Conservation (phyloP, 1,139 yeast species). For the Candida sojae region DNA sequence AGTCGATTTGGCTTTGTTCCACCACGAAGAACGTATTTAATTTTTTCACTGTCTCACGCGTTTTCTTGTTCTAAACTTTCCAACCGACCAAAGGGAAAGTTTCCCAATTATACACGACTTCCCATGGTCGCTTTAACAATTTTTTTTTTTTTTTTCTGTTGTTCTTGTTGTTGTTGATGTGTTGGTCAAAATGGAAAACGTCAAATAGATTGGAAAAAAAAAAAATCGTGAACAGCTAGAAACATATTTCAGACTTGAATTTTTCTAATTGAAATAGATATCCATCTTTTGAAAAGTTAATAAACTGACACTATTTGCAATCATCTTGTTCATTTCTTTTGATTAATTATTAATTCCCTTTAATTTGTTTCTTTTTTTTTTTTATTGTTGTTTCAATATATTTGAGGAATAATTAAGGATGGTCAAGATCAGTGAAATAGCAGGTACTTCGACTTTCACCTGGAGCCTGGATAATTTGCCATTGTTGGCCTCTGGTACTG, state of each 20-base stretch:
- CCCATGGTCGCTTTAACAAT: background rate
- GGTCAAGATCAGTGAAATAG: conserved; percentile 85
- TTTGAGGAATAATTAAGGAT: conserved; percentile 27
- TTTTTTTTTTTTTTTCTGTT: background rate
- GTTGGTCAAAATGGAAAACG: conserved; percentile 10
- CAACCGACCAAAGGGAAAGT: no score
- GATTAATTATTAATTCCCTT: background rate
- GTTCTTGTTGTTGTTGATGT: conserved; percentile 7
- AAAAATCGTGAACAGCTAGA: background rate
- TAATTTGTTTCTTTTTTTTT: background rate
- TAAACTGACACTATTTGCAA: background rate
- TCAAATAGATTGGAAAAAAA: background rate
- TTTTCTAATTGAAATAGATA: background rate
- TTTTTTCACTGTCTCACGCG: no score
- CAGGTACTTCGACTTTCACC: conserved; percentile 88
- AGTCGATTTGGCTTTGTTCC: no score
- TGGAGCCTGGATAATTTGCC: conserved; percentile 86
- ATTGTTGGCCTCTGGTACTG: conserved; percentile 83
- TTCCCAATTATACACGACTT: background rate
- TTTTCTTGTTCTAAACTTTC: no score
- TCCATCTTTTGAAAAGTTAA: background rate
- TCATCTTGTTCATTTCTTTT: conserved; percentile 4
- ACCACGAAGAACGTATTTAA: no score
- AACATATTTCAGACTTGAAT: background rate
- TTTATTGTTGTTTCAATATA: background rate